phyloP scores from a whole-genome alignment of 352 stramenopile species.

The Phytophthora palmivora region DNA sequence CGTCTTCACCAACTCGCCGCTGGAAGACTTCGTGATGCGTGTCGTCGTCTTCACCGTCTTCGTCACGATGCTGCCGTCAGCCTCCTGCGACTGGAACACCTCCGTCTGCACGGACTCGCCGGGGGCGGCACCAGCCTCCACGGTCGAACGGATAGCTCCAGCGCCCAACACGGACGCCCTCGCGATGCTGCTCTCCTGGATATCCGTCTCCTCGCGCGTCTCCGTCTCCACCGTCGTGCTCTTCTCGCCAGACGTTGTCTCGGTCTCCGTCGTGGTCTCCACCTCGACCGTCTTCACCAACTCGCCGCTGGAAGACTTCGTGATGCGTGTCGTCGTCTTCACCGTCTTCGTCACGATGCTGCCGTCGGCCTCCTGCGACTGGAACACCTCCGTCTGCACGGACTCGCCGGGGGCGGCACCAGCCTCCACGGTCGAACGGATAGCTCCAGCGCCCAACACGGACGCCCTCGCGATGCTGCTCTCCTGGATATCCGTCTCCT shows the following conservation, averaged over 20 bases:
- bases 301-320: constrained; percentile 10
- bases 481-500: constrained; percentile 14
- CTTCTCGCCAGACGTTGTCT: constrained; percentile 18
- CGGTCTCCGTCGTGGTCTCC: constrained; percentile 19
- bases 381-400: constrained; percentile 24
- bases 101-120: constrained; percentile 20
- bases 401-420: constrained; percentile 6
- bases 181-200: constrained; percentile 16
- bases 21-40: constrained; percentile 8
- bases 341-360: constrained; percentile 20
- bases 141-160: constrained; percentile 4
- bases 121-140: constrained; percentile 8
- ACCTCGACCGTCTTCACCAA: constrained; percentile 11
- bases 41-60: constrained; percentile 17
- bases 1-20: constrained; percentile 16
- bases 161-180: constrained; percentile 6
- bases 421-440: neutral
- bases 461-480: constrained; percentile 7
- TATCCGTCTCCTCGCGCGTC: constrained; percentile 20
- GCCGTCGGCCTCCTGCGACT: constrained; percentile 15
- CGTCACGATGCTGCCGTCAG: constrained; percentile 21
- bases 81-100: constrained; percentile 18
- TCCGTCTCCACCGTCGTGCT: constrained; percentile 23
- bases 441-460: neutral
- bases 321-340: constrained; percentile 6